These are phyloP conservation scores for Rhodofomes roseus DNA, from an alignment of 1,284 basidiomycete genomes.

Conservation along the genomic window DNA sequence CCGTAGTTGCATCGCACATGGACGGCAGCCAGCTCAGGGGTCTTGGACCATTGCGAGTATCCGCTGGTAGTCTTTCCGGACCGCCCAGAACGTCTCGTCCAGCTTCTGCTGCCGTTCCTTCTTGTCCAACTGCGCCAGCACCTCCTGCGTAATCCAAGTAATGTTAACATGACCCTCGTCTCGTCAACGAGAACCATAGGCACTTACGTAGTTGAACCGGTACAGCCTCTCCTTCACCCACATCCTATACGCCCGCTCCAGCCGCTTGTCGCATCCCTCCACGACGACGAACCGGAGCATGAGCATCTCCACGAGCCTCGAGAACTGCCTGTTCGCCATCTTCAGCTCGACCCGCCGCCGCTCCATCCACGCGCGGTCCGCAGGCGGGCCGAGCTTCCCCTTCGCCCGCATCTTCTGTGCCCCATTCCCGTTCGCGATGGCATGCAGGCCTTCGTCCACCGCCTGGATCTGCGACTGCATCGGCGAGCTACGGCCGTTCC, in stretches of 20 bases:
- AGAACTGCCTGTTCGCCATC: constrained; percentile 93
- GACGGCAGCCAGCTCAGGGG: not conserved
- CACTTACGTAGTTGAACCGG: constrained; percentile 88
- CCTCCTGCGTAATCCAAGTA: constrained; percentile 52
- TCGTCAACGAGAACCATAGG: not conserved
- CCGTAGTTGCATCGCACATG: not conserved
- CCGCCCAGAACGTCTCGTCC: constrained; percentile 90
- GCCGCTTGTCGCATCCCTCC: constrained; percentile 41
- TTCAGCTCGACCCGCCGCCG: constrained; percentile 81
- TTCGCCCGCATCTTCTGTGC: constrained; percentile 22
- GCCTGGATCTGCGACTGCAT: not conserved
- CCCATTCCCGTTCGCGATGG: constrained; percentile 37
- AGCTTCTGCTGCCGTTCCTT: constrained; percentile 86
- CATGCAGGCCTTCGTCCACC: constrained; percentile 16
- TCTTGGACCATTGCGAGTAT: constrained; percentile 53
- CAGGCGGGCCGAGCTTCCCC: constrained; percentile 73
- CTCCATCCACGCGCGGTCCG: constrained; percentile 78
- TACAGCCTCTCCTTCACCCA: constrained; percentile 93
- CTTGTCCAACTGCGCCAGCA: constrained; percentile 81
- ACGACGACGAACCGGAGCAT: constrained; percentile 73
- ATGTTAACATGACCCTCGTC: not conserved
- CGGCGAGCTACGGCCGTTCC: constrained; percentile 31
- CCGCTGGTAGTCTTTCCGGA: constrained; percentile 83
- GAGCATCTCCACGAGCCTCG: constrained; percentile 90
- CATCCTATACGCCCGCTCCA: constrained; percentile 67